Percentiles rank a stretch among this genome's conserved stretches.
Evolutionary conservation across 2,329 filamentous ascomycete species (phyloP).

Genomic region (Thelonectria olida): DNA sequence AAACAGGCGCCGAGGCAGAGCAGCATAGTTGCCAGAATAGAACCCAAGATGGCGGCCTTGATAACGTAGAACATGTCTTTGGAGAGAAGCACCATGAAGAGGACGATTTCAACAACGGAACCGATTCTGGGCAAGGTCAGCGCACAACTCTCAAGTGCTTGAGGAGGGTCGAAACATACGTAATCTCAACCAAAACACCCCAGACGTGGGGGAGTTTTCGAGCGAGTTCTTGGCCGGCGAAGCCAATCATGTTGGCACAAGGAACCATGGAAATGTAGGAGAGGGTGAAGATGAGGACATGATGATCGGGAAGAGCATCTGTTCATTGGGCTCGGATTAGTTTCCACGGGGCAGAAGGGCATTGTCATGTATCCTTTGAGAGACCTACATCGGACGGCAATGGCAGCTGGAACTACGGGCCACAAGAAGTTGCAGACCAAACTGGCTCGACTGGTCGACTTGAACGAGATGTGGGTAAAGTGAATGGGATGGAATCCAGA

Average conservation of each 20-base stretch:
- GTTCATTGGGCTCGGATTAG: conserved; percentile 4
- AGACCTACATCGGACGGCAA: conserved; percentile 52
- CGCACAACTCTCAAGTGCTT: background rate
- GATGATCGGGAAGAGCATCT: conserved; percentile 48
- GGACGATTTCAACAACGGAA: conserved; percentile 81
- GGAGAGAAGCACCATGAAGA: conserved; percentile 80
- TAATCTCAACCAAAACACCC: conserved; percentile 69
- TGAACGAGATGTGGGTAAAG: conserved; percentile 54
- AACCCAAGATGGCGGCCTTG: conserved; percentile 84
- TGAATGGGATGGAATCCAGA: conserved; percentile 54
- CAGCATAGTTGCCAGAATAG: conserved; percentile 82
- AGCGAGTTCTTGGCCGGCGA: conserved; percentile 73
- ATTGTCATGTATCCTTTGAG: background rate
- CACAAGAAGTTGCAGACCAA: conserved; percentile 59
- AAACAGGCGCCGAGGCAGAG: conserved; percentile 85
- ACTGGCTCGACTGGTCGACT: conserved; percentile 55
- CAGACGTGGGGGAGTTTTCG: conserved; percentile 80
- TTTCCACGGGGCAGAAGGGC: background rate
- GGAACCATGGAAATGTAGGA: conserved; percentile 62
- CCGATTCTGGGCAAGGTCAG: conserved; percentile 58
- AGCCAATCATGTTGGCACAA: conserved; percentile 61
- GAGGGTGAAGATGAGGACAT: conserved; percentile 57
- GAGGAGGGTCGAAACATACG: conserved; percentile 45
- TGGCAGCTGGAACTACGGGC: conserved; percentile 59
- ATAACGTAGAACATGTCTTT: conserved; percentile 73